These are phyloP conservation scores for Cladophialophora carrionii DNA, from an alignment of 2,329 filamentous ascomycete genomes.

Conservation along the genomic window DNA sequence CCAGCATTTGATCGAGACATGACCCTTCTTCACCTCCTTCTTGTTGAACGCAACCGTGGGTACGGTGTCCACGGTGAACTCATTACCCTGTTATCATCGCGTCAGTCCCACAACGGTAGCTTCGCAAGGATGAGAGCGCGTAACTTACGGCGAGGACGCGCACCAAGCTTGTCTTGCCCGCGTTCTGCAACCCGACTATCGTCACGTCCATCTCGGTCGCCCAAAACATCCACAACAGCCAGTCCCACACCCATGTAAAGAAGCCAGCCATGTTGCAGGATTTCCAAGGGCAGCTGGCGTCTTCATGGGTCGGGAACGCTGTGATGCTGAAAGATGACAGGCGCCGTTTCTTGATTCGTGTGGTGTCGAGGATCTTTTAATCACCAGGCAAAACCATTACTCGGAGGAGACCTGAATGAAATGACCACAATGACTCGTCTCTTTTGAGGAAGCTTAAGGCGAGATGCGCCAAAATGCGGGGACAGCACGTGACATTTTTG, in stretches of 20 bases:
- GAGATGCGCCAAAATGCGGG: neutral
- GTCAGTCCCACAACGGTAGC: neutral
- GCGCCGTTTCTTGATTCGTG: neutral
- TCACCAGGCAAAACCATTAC: neutral
- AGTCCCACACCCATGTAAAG: constrained; percentile 96
- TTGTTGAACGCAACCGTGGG: constrained; percentile 99
- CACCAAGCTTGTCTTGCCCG: constrained; percentile 93
- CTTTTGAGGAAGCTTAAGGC: neutral
- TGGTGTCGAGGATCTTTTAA: neutral
- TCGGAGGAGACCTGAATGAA: neutral
- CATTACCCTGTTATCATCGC: constrained; percentile 71
- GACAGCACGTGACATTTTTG: neutral
- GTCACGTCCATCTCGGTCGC: constrained; percentile 99
- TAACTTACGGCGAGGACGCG: constrained; percentile 87
- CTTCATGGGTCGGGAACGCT: neutral
- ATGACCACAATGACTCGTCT: too few relatives aligned
- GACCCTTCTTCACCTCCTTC: constrained; percentile 95
- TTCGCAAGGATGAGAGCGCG: constrained; percentile 9
- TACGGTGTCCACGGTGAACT: constrained; percentile 99
- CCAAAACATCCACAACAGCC: constrained; percentile 97
- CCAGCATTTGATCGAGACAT: constrained; percentile 99
- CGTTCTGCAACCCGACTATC: constrained; percentile 97
- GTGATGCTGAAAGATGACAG: neutral
- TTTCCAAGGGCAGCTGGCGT: neutral
- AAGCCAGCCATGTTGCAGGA: constrained; percentile 74